Evolutionary conservation across 306 rosid species (phyloP), one percentile per base, ranked within the genome.

Genomic region (Prunus dulcis): DNA sequence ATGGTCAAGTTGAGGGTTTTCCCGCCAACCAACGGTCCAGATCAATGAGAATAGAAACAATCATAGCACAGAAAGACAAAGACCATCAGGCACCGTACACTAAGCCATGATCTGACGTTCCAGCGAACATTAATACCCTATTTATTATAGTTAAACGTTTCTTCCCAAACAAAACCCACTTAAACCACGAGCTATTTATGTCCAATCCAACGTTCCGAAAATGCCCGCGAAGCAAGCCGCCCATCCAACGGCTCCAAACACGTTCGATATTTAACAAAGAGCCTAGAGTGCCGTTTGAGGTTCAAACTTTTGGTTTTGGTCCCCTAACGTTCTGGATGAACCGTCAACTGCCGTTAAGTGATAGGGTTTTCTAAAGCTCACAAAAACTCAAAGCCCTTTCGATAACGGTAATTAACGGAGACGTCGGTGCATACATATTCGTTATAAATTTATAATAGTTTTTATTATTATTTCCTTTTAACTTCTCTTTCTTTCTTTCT

Each of bases 371-470:
- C 14, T 18, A 12, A 25, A 8, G 38, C 69, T 9, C 55, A n/a
- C 34, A 12, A 43, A 47, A 58, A 61, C 22, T 18, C 58, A 8
- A 19, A 15, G 47, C 61, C 46, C 30, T 3, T 20, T 57, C 17
- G 23, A 49, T 89, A 92, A 90, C 97, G 93, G 93, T 68, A 71
- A 58, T 77, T 87, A 83, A 90, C 93, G 90, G 89, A 79, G 86
- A 89, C 97, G 97, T 92, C 92, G 92, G 97, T 87, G 91, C 84
- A 62, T 32, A 73, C 57, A 71, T 86, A 85, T 90, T 84, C 96
- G 93, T 87, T 89, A 78, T 81, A 78, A 47, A 10, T 23, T 50
- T 15, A 6, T 34, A 19, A 47, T 41, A 12, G 41, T 67, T n/a
- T 70, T 58, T 51, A 28, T 49, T 63, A 69, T 67, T 32, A 51